A percentile compares a stretch with the other conserved stretches of the same genome.
These are phyloP conservation scores for Ramalina peruviana DNA, from an alignment of 495 filamentous ascomycete genomes.

Conservation along the genomic window DNA sequence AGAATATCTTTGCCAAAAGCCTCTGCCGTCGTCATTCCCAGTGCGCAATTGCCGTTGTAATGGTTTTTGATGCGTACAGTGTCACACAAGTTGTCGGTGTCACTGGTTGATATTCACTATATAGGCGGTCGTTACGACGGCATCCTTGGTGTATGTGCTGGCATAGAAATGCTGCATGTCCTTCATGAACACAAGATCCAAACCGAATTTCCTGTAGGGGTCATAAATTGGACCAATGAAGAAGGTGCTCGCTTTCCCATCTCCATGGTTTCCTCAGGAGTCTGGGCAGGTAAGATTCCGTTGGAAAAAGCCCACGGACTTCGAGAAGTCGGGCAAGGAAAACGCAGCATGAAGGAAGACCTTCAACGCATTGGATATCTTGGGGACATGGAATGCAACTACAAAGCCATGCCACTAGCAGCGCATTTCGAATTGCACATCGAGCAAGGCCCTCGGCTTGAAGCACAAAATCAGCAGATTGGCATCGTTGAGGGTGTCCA, in stretches of 20 bases:
- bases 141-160: constrained; percentile 59
- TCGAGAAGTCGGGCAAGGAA: constrained; percentile 36
- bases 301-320: constrained; percentile 47
- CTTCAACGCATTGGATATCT: constrained; percentile 60
- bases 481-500: constrained; percentile 57
- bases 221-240: constrained; percentile 78
- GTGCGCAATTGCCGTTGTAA: too few relatives aligned
- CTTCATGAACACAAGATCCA: constrained; percentile 55
- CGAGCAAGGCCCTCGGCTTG: constrained; percentile 64
- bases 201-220: constrained; percentile 56
- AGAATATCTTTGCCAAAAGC: too few relatives aligned
- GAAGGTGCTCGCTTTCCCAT: constrained; percentile 71
- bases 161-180: constrained; percentile 54
- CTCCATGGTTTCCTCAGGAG: constrained; percentile 62
- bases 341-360: constrained; percentile 51
- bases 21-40: too few relatives aligned
- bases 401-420: constrained; percentile 52
- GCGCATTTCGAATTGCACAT: constrained; percentile 80
- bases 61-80: too few relatives aligned
- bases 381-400: constrained; percentile 40
- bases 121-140: constrained; percentile 43
- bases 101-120: too few relatives aligned
- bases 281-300: constrained; percentile 58
- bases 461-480: constrained; percentile 44
- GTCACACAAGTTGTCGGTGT: too few relatives aligned